Percentiles rank a stretch among this genome's conserved stretches.
phyloP scores from a whole-genome alignment of 106 monocot genomes.

The Posidonia australis region DNA sequence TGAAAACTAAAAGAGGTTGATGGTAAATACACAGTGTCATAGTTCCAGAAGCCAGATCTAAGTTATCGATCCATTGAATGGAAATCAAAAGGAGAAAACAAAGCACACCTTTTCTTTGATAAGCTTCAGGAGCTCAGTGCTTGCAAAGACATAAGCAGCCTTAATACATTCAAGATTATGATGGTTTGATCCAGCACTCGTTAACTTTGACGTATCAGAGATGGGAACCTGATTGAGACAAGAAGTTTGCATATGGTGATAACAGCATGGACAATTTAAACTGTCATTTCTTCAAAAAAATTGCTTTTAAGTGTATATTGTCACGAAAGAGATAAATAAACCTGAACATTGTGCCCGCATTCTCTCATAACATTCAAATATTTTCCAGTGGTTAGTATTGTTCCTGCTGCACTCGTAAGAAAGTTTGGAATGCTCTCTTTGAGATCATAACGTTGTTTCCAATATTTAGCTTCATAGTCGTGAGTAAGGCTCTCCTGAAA shows the following conservation, averaged over 20 bases:
- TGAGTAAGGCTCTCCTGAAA: conserved; percentile 83
- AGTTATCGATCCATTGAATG: conserved; percentile 6
- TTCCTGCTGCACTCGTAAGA: conserved; percentile 62
- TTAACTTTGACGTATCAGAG: conserved; percentile 74
- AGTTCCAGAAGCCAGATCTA: background rate
- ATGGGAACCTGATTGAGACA: conserved; percentile 43
- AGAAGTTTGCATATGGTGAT: background rate
- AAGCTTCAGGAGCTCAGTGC: conserved; percentile 78
- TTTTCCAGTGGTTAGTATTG: conserved; percentile 88
- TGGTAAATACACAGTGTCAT: background rate
- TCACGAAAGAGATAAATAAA: conserved; percentile 10
- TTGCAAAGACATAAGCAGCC: conserved; percentile 87
- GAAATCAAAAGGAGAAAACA: background rate
- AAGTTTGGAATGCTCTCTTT: conserved; percentile 93
- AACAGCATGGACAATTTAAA: background rate
- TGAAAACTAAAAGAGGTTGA: background rate
- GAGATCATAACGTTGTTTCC: conserved; percentile 91
- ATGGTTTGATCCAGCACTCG: conserved; percentile 61
- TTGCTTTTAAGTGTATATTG: background rate
- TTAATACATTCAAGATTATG: conserved; percentile 93
- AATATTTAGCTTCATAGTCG: conserved; percentile 96
- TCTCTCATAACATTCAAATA: conserved; percentile 99
- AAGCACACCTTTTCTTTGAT: conserved; percentile 76
- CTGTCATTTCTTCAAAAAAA: background rate
- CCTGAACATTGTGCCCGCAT: conserved; percentile 95